Base-by-base conservation (phyloP, 2,329 filamentous ascomycete species). In the Venturia asperata region DNA sequence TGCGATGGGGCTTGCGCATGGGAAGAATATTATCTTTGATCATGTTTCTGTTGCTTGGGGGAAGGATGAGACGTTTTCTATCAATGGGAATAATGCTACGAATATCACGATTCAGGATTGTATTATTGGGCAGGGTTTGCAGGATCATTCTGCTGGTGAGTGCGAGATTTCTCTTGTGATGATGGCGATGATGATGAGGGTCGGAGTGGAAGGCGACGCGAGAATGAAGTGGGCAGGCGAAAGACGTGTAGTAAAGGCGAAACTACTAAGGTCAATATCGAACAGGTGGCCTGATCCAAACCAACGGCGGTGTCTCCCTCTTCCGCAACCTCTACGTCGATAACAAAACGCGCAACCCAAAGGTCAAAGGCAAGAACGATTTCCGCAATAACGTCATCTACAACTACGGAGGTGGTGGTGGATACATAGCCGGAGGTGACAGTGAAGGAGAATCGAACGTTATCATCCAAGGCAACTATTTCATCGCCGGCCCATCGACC, bases 401-500 rank as follows among this genome's bases (percentile, higher is more conserved):
- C 69, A 85, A 85, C 70, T 85, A 81, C 77, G 82, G 81, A 11
- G 82, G 81, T 13, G 81, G 81, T 0, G 82, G 81, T 5, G 82
- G 78, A 4, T 85, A 84, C 64, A 84, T 83, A 63, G 81, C 81
- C 6, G 64, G 55, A 0, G 81, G 81, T 2, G 81, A 82, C 67
- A 81, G 79, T 42, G 73, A 70, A 0, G 81, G 77, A 5, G 69
- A 75, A 34, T 82, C 78, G 63, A 76, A 79, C 61, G 81, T 77
- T 5, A 82, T 85, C 67, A 80, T 85, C 65, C 75, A 83, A 63
- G 80, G 80, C 66, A 85, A 85, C 71, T 84, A 85, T 71, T 85
- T 83, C 72, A 81, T 85, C 66, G 79, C 78, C 1, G 83, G 82
- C 0, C 82, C 82, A 0, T 78, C 74, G 58, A 83, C 82, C 3